These are phyloP conservation scores for Petrea volubilis DNA, from an alignment of 257 asterid species.

Conservation along the genomic window DNA sequence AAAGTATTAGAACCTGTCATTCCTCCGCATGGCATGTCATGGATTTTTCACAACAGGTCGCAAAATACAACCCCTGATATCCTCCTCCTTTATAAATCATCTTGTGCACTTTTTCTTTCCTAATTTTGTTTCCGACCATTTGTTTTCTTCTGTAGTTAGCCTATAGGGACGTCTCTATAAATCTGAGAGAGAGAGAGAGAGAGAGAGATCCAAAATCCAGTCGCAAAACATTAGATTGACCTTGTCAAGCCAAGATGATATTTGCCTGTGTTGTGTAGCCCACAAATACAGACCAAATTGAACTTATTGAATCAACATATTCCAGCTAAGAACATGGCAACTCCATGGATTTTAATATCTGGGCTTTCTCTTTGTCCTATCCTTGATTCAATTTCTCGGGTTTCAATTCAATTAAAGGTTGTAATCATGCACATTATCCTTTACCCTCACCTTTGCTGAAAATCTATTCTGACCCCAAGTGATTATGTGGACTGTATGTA, in stretches of 20 bases:
- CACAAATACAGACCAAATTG: conserved; percentile 23
- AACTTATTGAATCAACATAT: conserved; percentile 17
- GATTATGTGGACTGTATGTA: conserved; percentile 15
- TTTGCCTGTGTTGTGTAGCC: conserved; percentile 22
- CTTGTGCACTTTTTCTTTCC: conserved; percentile 27
- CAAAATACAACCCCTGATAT: background rate
- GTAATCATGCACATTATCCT: conserved; percentile 22
- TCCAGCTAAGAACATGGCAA: conserved; percentile 32
- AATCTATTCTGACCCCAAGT: background rate
- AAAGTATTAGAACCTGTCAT: conserved; percentile 7
- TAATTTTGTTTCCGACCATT: conserved; percentile 19
- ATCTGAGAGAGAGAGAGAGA: background rate
- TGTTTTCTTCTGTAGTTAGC: conserved; percentile 5
- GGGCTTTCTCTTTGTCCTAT: conserved; percentile 30
- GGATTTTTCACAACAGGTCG: background rate
- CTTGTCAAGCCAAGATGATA: conserved; percentile 8
- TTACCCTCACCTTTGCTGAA: conserved; percentile 14
- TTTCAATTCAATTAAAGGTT: background rate
- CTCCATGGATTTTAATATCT: conserved; percentile 29
- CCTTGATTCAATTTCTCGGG: conserved; percentile 7
- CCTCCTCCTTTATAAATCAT: conserved; percentile 10
- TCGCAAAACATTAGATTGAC: conserved; percentile 15
- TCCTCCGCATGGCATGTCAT: conserved; percentile 23
- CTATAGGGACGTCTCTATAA: conserved; percentile 8
- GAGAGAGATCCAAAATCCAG: conserved; percentile 23